Evolutionary conservation across 2,329 filamentous ascomycete species (phyloP).

Genomic region (Colletotrichum musicola): DNA sequence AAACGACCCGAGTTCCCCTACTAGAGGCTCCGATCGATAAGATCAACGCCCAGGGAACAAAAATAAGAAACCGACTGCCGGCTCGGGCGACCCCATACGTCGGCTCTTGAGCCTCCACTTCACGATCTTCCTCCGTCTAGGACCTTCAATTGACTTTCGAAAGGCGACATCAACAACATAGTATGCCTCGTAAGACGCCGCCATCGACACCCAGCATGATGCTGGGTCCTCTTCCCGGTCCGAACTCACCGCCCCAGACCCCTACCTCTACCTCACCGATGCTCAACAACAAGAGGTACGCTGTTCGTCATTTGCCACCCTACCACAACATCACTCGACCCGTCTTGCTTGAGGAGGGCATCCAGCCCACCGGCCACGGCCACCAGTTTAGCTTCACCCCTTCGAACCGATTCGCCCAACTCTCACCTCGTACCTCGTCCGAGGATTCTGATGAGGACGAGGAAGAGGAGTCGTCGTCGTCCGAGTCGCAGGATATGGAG

Average conservation of each 20-base stretch:
- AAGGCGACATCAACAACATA: conserved; percentile 35
- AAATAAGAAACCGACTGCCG: conserved; percentile 8
- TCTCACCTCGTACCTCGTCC: conserved; percentile 48
- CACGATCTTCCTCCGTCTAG: background rate
- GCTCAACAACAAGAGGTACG: conserved; percentile 48
- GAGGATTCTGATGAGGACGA: conserved; percentile 43
- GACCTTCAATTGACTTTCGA: conserved; percentile 11
- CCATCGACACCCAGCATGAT: conserved; percentile 58
- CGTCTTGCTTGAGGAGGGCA: conserved; percentile 51
- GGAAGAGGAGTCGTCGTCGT: conserved; percentile 18
- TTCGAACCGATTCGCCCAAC: conserved; percentile 44
- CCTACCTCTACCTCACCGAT: conserved; percentile 55
- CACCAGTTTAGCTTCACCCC: conserved; percentile 56
- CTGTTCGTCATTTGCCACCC: conserved; percentile 47
- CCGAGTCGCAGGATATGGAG: conserved; percentile 17
- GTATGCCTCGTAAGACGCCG: conserved; percentile 51
- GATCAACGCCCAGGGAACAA: conserved; percentile 25
- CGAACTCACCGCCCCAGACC: conserved; percentile 62
- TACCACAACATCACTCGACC: conserved; percentile 48
- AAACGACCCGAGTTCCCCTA: conserved; percentile 17
- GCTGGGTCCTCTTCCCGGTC: conserved; percentile 50
- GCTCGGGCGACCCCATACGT: conserved; percentile 1
- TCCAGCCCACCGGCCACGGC: conserved; percentile 57
- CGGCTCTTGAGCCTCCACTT: background rate
- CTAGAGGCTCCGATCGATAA: conserved; percentile 26